Evolutionary conservation across 2,329 filamentous ascomycete genomes (phyloP), one percentile per base, ranked within the genome.

Genomic region (Emmonsia crescens): DNA sequence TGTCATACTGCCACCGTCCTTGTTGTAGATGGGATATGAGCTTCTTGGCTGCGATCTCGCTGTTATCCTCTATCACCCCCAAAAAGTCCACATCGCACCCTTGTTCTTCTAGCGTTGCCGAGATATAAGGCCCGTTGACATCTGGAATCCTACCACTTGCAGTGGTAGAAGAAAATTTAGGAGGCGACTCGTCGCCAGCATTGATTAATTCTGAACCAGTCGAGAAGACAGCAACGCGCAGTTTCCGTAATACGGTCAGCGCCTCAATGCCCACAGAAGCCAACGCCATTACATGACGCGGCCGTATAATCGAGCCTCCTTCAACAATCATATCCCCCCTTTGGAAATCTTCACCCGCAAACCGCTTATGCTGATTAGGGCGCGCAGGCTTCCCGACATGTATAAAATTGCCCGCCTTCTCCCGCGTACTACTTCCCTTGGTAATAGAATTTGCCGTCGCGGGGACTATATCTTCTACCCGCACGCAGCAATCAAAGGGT

Each of bases 41-140:
- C 5, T 31, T 54, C 21, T 19, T 14, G 19, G 29, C 24, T 19
- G 49, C 49, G 3, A 29, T 19, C 46, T 42, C 58, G 5, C 48
- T 58, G 40, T 64, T 60, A 57, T 71, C 69, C 1, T 57, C 54
- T 6, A 69, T 27, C 19, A 66, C 62, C 2, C 69, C 68, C 1
- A 67, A 38, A 61, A 67, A 68, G n/a, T 64, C 63, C 8, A 67
- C 66, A 27, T 66, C 54, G 19, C 54, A 61, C 5, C 65, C 64
- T 49, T 62, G 60, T 27, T 62, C 54, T 14, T 56, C 27, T 27
- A 71, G 59, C 16, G 59, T 58, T 19, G 67, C 55, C 4, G 31
- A 62, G 3, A 71, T 46, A 62, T 68, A 71, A 1, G 69, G 69
- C 2, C 69, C 69, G 55, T 71, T 71, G 8, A 62, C 57, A 55